phyloP scores from a whole-genome alignment of 106 monocot species.

The Agapanthus africanus region DNA sequence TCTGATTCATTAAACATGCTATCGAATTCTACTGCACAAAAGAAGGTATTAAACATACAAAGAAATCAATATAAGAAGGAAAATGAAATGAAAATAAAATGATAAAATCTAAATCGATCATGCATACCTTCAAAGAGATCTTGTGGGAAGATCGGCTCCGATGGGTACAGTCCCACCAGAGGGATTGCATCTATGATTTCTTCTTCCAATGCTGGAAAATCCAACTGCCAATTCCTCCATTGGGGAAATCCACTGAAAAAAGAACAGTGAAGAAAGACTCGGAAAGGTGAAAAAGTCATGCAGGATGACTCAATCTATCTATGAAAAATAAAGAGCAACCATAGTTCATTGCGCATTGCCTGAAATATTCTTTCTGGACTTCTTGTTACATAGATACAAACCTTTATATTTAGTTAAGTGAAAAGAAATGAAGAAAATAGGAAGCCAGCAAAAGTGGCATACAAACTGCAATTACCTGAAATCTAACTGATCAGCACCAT shows the following conservation, averaged over 20 bases:
- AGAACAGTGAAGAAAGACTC: neutral
- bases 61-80: neutral
- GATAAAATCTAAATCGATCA: neutral
- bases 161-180: neutral
- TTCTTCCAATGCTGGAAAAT: slow-evolving; percentile 1
- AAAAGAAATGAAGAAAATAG: too few relatives aligned
- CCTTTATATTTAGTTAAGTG: too few relatives aligned
- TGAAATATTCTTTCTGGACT: too few relatives aligned
- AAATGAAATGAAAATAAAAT: neutral
- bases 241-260: slow-evolving; percentile 13
- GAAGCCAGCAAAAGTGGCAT: too few relatives aligned
- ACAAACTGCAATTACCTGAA: too few relatives aligned
- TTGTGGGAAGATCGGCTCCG: slow-evolving; percentile 4
- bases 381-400: too few relatives aligned
- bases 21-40: neutral
- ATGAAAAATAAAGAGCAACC: too few relatives aligned
- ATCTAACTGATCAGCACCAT: slow-evolving; percentile 4
- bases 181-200: slow-evolving; percentile 9
- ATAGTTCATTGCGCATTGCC: too few relatives aligned
- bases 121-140: slow-evolving; percentile 13
- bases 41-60: neutral
- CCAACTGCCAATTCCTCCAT: slow-evolving; percentile 18
- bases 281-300: neutral
- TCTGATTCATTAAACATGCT: slow-evolving; percentile 10
- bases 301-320: neutral